Evolutionary conservation across 176 grass and related monocot genomes (phyloP).

Genomic region (Lolium multiflorum): DNA sequence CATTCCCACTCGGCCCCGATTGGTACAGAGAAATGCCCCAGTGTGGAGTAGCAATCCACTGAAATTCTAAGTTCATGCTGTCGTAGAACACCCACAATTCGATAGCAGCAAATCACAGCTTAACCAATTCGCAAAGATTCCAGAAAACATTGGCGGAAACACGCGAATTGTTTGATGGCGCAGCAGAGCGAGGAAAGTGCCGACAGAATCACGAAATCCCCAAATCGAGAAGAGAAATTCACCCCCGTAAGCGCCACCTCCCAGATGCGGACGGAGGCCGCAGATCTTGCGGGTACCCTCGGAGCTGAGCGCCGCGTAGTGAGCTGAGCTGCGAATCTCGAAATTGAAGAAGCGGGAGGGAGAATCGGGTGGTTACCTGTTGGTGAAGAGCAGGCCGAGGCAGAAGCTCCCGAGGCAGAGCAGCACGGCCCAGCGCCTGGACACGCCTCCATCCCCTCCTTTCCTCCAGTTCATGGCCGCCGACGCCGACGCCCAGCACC

Average conservation of each 20-base stretch:
- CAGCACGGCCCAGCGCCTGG: constrained; percentile 75
- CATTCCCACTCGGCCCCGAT: background rate
- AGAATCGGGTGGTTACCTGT: constrained; percentile 55
- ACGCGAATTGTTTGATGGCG: background rate
- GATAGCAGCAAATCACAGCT: background rate
- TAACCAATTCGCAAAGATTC: background rate
- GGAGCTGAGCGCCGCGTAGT: background rate
- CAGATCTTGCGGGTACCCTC: constrained; percentile 21
- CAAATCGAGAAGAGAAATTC: constrained; percentile 19
- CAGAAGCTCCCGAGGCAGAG: constrained; percentile 98
- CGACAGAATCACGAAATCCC: constrained; percentile 26
- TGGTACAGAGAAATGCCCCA: background rate
- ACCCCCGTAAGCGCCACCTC: no score
- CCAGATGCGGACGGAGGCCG: constrained; percentile 28
- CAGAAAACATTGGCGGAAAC: background rate
- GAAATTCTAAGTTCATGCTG: constrained; percentile 2
- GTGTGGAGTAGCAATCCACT: background rate
- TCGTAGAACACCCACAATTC: constrained; percentile 3
- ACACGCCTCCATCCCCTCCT: constrained; percentile 57
- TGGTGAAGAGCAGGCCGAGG: constrained; percentile 94
- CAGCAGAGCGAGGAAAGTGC: background rate
- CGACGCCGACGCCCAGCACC: background rate
- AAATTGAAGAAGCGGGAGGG: background rate
- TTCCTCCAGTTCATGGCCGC: constrained; percentile 56
- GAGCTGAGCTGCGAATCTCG: background rate